Conservation (phyloP, 768 basidiomycete genomes). For the Pleurotus tuber-regium region DNA sequence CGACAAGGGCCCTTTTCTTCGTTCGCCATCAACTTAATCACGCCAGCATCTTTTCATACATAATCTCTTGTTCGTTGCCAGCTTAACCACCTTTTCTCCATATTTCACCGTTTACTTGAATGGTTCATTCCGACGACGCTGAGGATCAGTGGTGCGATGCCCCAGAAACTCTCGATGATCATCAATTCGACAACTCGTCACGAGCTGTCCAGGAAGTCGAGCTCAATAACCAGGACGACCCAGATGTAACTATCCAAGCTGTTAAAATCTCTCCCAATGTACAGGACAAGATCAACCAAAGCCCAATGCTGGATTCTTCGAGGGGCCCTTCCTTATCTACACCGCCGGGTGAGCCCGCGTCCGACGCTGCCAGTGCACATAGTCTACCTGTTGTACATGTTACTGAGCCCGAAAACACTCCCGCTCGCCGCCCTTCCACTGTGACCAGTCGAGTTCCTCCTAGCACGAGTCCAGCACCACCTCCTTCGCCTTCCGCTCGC, state of each 20-base stretch:
- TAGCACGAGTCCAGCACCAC: slow-evolving; percentile 20
- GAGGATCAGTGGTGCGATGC: slow-evolving; percentile 37
- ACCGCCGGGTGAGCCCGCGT: slow-evolving; percentile 27
- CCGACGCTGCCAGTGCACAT: slow-evolving; percentile 55
- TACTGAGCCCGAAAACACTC: slow-evolving; percentile 31
- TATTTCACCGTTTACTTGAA: slow-evolving; percentile 12
- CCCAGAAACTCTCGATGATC: slow-evolving; percentile 34
- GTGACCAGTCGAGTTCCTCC: not conserved
- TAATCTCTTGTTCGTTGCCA: slow-evolving; percentile 5
- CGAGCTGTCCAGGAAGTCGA: slow-evolving; percentile 22
- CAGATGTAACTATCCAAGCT: slow-evolving; percentile 19
- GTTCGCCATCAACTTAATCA: not conserved
- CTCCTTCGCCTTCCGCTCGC: slow-evolving; percentile 33
- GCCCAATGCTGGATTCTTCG: slow-evolving; percentile 28
- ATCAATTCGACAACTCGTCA: slow-evolving; percentile 18
- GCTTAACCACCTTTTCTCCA: slow-evolving; percentile 10
- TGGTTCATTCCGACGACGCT: slow-evolving; percentile 24
- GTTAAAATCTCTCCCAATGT: slow-evolving; percentile 26
- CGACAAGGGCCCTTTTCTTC: no score
- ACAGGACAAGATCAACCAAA: slow-evolving; percentile 22
- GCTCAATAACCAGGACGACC: slow-evolving; percentile 18
- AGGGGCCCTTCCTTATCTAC: slow-evolving; percentile 37
- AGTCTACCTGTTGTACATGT: slow-evolving; percentile 59
- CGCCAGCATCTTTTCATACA: not conserved
- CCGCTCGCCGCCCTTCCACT: not conserved